phyloP scores from a whole-genome alignment of 208 protist species.

The Acanthamoeba triangularis region DNA sequence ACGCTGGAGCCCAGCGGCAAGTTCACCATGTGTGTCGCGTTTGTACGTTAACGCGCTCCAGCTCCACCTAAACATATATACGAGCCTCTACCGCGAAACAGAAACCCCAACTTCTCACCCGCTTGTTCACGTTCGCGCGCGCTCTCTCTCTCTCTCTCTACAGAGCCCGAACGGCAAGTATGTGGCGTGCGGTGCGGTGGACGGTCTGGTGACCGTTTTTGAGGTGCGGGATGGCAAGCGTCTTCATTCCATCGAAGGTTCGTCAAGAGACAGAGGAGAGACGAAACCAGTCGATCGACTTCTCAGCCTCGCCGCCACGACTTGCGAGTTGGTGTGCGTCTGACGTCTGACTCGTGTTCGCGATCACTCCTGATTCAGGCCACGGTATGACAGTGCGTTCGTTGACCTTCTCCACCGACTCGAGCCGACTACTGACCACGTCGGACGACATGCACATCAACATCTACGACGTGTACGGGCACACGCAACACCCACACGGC shows the following conservation, averaged over 20 bases:
- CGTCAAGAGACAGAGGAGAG: background rate
- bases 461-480: conserved; percentile 45
- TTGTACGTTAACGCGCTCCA: too few species aligned
- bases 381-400: conserved; percentile 72
- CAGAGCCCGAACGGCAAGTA: conserved; percentile 66
- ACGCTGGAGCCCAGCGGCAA: conserved; percentile 59
- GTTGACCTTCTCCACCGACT: conserved; percentile 64
- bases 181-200: conserved; percentile 54
- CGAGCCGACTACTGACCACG: conserved; percentile 15
- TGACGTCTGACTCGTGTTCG: background rate
- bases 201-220: conserved; percentile 56
- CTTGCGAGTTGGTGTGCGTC: background rate
- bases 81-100: too few species aligned
- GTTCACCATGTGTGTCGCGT: conserved; percentile 73
- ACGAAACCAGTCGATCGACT: background rate
- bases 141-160: too few species aligned
- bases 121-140: too few species aligned
- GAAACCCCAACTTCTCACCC: too few species aligned
- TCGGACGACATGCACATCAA: conserved; percentile 75
- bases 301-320: background rate
- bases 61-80: too few species aligned
- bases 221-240: conserved; percentile 58
- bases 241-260: conserved; percentile 64
- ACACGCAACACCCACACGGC: background rate
- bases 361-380: background rate